Evolutionary conservation across 345 rosid species (phyloP).

Genomic region (Lenwebbia sp.): DNA sequence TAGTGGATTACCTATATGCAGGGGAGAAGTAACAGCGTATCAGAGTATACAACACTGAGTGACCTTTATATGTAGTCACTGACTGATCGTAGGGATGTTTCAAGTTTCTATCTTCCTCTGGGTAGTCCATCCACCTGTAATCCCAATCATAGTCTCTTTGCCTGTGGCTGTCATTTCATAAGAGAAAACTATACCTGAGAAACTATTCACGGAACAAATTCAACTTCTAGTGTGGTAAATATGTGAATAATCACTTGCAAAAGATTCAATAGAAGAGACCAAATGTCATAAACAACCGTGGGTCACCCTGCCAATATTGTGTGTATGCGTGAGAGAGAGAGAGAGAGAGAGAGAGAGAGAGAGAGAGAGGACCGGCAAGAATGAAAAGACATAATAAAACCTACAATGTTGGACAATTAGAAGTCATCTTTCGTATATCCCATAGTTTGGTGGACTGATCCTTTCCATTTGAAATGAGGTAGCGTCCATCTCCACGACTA

Average conservation of each 20-base stretch:
- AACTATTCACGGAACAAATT: neutral
- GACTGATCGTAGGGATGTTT: slow-evolving; percentile 51
- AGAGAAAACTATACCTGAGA: neutral
- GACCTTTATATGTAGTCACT: slow-evolving; percentile 56
- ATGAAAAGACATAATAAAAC: neutral
- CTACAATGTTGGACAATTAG: slow-evolving; percentile 18
- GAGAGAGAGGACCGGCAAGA: neutral
- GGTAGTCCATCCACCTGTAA: slow-evolving; percentile 54
- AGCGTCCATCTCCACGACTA: slow-evolving; percentile 60
- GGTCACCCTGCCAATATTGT: neutral
- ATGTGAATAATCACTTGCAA: neutral
- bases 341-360: neutral
- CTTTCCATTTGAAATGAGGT: slow-evolving; percentile 66
- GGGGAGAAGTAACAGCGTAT: slow-evolving; percentile 75
- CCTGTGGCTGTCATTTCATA: slow-evolving; percentile 5
- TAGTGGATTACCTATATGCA: slow-evolving; percentile 29
- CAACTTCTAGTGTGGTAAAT: neutral
- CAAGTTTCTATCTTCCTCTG: slow-evolving; percentile 19
- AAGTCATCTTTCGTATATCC: slow-evolving; percentile 69
- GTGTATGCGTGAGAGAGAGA: no score
- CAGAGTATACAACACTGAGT: slow-evolving; percentile 44
- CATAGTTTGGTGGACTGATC: slow-evolving; percentile 65
- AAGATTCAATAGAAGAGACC: neutral
- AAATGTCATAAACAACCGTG: neutral
- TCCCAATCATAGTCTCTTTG: slow-evolving; percentile 31